phyloP scores from a whole-genome alignment of 371 early-diverging fungal genomes.

The Conidiobolus coronatus region DNA sequence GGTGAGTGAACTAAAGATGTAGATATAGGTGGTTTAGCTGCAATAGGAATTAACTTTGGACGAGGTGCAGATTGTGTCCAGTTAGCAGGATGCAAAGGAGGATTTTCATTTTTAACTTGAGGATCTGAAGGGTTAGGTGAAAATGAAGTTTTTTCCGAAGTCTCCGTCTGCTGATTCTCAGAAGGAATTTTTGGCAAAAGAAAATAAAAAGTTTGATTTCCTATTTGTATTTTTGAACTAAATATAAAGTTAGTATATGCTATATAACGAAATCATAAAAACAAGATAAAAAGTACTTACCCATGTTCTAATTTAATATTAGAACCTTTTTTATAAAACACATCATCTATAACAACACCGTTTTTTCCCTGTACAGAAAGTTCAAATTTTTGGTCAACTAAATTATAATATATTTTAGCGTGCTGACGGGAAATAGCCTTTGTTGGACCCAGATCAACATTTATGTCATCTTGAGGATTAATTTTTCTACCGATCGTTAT shows the following conservation, averaged over 20 bases:
- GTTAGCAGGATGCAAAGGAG: too few species aligned
- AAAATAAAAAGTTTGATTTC: conserved; percentile 52
- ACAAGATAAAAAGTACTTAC: conserved; percentile 9
- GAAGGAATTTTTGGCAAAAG: conserved; percentile 23
- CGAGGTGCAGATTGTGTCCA: too few species aligned
- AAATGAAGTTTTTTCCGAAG: too few species aligned
- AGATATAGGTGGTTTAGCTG: too few species aligned
- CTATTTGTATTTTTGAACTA: conserved; percentile 54
- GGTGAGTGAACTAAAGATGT: too few species aligned
- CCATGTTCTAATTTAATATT: conserved; percentile 45
- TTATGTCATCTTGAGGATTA: conserved; percentile 28
- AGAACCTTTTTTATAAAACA: conserved; percentile 37
- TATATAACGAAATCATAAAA: background rate
- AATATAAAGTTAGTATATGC: background rate
- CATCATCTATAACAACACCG: conserved; percentile 60
- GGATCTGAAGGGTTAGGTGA: too few species aligned
- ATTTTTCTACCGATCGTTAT: conserved; percentile 51
- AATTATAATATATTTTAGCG: conserved; percentile 68
- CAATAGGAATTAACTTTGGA: too few species aligned
- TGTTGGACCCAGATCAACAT: conserved; percentile 54
- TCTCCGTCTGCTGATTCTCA: too few species aligned
- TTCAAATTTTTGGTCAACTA: conserved; percentile 50
- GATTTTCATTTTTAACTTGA: too few species aligned
- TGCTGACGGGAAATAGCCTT: conserved; percentile 69
- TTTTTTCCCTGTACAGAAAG: conserved; percentile 66